A percentile compares a stretch with the other conserved stretches of the same genome.
These are phyloP conservation scores for Zopfochytrium polystomum DNA, from an alignment of 371 early-diverging fungal species.

Conservation along the genomic window DNA sequence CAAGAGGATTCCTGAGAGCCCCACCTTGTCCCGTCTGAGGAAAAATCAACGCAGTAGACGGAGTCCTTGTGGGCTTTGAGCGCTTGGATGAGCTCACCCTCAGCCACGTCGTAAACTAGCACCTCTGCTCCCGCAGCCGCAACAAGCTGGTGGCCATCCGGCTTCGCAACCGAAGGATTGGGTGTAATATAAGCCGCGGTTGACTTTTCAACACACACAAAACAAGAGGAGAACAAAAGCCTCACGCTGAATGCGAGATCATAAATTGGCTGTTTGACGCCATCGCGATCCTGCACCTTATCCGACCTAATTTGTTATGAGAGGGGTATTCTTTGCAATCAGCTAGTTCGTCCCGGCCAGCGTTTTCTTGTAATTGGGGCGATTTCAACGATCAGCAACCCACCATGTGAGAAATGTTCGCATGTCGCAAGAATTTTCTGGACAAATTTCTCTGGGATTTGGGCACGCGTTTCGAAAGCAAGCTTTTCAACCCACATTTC, in stretches of 20 bases:
- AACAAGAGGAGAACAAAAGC: not conserved
- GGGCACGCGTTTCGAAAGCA: too few relatives aligned
- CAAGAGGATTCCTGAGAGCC: not conserved
- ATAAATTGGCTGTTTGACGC: constrained; percentile 45
- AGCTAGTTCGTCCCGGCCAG: too few relatives aligned
- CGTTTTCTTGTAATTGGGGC: too few relatives aligned
- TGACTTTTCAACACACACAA: not conserved
- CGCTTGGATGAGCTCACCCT: constrained; percentile 47
- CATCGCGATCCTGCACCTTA: constrained; percentile 41
- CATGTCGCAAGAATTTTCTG: too few relatives aligned
- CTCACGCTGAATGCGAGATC: constrained; percentile 42
- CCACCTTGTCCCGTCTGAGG: constrained; percentile 31
- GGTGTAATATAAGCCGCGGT: not conserved
- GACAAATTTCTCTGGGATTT: too few relatives aligned
- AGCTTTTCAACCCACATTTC: too few relatives aligned
- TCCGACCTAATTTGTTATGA: constrained; percentile 35
- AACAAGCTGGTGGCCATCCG: constrained; percentile 46
- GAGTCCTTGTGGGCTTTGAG: constrained; percentile 51
- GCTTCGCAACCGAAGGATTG: constrained; percentile 10
- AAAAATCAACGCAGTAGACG: constrained; percentile 40
- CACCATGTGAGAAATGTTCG: too few relatives aligned
- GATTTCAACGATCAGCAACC: too few relatives aligned
- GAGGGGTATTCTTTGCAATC: too few relatives aligned
- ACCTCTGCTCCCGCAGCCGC: constrained; percentile 47
- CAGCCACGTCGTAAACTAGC: constrained; percentile 46